Evolutionary conservation across 345 rosid species (phyloP).

Genomic region (Acer saccharum): DNA sequence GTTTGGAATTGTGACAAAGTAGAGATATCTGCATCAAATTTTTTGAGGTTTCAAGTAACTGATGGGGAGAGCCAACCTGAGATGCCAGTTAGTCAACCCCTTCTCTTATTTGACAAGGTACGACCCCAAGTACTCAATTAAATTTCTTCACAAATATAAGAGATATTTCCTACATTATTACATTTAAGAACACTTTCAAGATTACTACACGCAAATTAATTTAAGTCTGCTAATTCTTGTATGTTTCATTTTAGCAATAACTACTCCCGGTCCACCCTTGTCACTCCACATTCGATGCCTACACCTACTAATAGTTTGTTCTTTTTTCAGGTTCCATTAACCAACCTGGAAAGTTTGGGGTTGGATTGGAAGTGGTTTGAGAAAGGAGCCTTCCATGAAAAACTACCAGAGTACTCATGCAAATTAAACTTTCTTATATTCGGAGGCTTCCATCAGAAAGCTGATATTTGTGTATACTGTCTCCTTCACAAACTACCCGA

Average conservation of each 20-base stretch:
- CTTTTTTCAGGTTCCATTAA: background rate
- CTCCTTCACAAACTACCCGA: background rate
- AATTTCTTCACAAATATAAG: background rate
- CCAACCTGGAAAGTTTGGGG: background rate
- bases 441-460: background rate
- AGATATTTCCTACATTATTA: background rate
- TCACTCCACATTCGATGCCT: background rate
- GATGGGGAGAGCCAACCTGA: background rate
- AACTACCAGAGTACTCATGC: background rate
- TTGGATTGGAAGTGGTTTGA: background rate
- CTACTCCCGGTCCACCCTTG: background rate
- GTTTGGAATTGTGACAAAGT: background rate
- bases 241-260: no score
- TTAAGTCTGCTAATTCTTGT: no score
- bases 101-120: slow-evolving; percentile 1
- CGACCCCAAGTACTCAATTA: background rate
- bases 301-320: background rate
- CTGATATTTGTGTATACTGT: background rate
- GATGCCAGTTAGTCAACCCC: background rate
- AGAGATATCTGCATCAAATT: background rate
- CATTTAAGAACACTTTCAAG: background rate
- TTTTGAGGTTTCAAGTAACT: background rate
- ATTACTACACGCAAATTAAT: background rate
- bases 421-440: background rate
- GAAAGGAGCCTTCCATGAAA: background rate